Conservation (phyloP, 305 asterid species). For the Fraxinus xanthoxyloides region DNA sequence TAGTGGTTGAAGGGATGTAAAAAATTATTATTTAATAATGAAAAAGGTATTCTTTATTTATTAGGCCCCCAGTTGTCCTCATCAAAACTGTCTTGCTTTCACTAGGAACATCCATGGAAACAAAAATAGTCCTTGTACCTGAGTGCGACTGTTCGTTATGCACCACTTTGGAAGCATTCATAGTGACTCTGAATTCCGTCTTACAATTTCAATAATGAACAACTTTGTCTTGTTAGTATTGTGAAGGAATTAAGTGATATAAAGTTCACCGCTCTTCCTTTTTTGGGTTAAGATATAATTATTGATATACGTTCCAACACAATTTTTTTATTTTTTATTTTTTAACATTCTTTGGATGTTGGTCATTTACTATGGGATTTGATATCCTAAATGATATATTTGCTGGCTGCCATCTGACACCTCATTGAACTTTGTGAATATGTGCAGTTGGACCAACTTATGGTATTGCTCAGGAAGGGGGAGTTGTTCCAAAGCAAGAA, state of each 20-base stretch:
- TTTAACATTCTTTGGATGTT: neutral
- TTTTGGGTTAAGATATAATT: neutral
- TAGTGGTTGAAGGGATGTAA: slow-evolving; percentile 14
- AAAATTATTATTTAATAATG: neutral
- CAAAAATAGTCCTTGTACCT: neutral
- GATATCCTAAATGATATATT: slow-evolving; percentile 3
- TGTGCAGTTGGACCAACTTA: slow-evolving; percentile 40
- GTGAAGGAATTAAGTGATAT: neutral
- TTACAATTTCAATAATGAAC: neutral
- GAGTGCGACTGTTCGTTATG: neutral
- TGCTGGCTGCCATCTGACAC: slow-evolving; percentile 12
- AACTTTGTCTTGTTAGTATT: neutral
- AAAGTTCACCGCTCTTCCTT: neutral
- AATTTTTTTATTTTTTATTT: neutral
- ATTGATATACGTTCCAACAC: neutral
- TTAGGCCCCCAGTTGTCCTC: neutral
- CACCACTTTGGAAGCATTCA: neutral
- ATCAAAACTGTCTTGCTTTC: neutral
- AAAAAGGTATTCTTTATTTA: neutral
- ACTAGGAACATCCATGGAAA: neutral
- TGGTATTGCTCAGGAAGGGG: slow-evolving; percentile 31
- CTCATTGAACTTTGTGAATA: slow-evolving; percentile 16
- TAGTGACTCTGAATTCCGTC: neutral
- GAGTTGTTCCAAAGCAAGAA: slow-evolving; percentile 34
- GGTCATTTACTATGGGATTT: neutral